Conservation (phyloP, 83 land plant genomes). For the Isoetes engelmannii region DNA sequence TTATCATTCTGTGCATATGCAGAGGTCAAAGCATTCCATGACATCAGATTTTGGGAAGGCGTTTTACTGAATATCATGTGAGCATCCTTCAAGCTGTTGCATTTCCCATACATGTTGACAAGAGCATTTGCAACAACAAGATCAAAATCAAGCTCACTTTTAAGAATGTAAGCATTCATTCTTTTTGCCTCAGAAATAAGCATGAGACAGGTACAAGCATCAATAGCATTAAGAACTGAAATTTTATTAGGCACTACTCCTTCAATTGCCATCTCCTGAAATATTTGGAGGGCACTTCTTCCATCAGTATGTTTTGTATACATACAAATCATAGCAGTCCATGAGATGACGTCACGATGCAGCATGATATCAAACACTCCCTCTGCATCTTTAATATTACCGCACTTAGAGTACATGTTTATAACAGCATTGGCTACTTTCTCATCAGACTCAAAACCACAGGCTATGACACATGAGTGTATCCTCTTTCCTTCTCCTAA, state of each 20-base stretch:
- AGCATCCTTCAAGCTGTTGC: background rate
- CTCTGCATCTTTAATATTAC: background rate
- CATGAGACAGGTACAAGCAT: background rate
- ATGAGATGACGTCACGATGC: background rate
- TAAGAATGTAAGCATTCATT: background rate
- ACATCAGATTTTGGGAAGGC: background rate
- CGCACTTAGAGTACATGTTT: background rate
- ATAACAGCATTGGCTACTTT: background rate
- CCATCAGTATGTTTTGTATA: background rate
- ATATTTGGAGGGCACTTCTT: background rate
- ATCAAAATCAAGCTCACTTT: background rate
- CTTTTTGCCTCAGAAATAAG: background rate
- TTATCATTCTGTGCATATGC: slow-evolving; percentile 1
- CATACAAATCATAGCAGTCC: slow-evolving; percentile 1
- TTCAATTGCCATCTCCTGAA: background rate
- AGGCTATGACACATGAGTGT: background rate
- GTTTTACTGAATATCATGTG: background rate
- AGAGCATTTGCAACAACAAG: background rate
- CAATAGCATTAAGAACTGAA: background rate
- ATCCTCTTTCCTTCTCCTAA: background rate
- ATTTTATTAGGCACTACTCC: background rate
- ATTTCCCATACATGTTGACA: slow-evolving; percentile 9
- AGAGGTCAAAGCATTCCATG: slow-evolving; percentile 3
- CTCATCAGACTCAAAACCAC: background rate
- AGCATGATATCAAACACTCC: background rate